Evolutionary conservation across 2,329 filamentous ascomycete species (phyloP).

Genomic region (Trematosphaeria pertusa): DNA sequence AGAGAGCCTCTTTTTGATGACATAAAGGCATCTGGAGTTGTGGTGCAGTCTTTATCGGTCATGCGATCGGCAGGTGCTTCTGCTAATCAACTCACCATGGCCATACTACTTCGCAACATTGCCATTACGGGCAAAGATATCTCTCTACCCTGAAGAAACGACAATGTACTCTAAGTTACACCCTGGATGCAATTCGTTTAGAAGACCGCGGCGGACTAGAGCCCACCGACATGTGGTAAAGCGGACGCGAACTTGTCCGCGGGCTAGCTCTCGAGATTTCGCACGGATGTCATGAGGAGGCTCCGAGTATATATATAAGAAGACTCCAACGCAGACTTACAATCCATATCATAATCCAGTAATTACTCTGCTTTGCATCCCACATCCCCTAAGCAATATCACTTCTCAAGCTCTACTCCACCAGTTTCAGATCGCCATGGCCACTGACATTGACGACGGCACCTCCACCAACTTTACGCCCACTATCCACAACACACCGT

Average conservation of each 20-base stretch:
- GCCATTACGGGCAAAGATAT: too few relatives aligned
- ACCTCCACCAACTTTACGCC: constrained; percentile 10
- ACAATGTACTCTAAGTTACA: not conserved
- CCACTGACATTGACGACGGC: not conserved
- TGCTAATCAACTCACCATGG: not conserved
- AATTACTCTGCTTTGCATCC: constrained; percentile 5
- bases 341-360: constrained; percentile 5
- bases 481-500: constrained; percentile 22
- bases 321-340: constrained; percentile 8
- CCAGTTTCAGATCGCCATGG: not conserved
- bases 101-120: not conserved
- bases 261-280: constrained; percentile 6
- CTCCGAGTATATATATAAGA: constrained; percentile 5
- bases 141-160: too few relatives aligned
- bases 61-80: not conserved
- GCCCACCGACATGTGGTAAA: too few relatives aligned
- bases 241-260: constrained; percentile 7
- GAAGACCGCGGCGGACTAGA: not conserved
- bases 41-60: not conserved
- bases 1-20: not conserved
- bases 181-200: not conserved
- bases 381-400: not conserved
- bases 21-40: not conserved
- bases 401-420: not conserved
- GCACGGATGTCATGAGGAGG: constrained; percentile 2